Evolutionary conservation across 352 stramenopile genomes (phyloP), one percentile per base, ranked within the genome.

Genomic region (Phytopythium boreale): DNA sequence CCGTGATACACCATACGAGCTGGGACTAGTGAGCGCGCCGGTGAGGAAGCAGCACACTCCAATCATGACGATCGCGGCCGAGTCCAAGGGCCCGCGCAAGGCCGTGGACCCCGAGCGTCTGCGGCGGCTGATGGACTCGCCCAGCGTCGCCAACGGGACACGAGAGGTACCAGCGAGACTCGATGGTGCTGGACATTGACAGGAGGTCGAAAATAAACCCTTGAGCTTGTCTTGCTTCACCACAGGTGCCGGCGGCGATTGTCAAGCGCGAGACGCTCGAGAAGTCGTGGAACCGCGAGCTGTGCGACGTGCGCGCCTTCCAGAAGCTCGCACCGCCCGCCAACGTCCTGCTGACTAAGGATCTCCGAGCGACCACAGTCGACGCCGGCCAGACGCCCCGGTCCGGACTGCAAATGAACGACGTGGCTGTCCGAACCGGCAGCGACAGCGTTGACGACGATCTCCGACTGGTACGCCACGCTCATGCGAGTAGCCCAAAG

Each of bases 71-170:
- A 17, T 26, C 17, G 4, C 56, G 26, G 56, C 56, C 36, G 37
- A 49, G 26, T 39, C 56, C 15, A 82, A 71, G 50, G 29, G 4
- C 9, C 58, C 65, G 22, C 47, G 57, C 12, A 75, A 71, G 58
- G 75, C 81, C 14, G 74, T 87, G 61, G 71, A 90, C 39, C 81
- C 79, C 1, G 68, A 72, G n/a, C 67, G 81, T 26, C 70, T 90
- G 26, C 79, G 66, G n/a, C 83, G 85, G 53, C 70, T 90, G 37
- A 80, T 90, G 27, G 81, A 90, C 61, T 81, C 69, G n/a, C 81
- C 81, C 2, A 75, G 61, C 15, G 36, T 77, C 20, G 44, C 49
- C 10, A 90, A 88, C 63, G 62, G 66, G 1, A 62, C 67, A 12
- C 74, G 76, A 2, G 66, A 81, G 9, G 67, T 72, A 51, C 22